These are phyloP conservation scores for Glaciozyma martinii DNA, from an alignment of 768 basidiomycete species.

Conservation along the genomic window DNA sequence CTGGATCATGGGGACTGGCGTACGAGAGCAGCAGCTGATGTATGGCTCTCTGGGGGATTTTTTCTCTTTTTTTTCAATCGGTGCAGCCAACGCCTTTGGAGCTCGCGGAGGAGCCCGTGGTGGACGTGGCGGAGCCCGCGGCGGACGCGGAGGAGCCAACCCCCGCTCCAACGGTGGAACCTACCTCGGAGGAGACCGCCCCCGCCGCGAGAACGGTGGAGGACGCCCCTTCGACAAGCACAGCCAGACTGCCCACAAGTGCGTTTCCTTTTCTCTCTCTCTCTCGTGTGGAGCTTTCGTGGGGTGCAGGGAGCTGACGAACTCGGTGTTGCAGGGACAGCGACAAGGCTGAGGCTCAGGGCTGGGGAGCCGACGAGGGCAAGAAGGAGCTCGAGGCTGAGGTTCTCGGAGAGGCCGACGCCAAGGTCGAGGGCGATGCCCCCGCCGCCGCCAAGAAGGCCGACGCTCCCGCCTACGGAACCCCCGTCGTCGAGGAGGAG, in stretches of 20 bases:
- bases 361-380: constrained; percentile 91
- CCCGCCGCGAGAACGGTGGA: constrained; percentile 41
- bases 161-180: constrained; percentile 46
- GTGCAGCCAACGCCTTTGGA: constrained; percentile 41
- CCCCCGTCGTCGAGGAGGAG: constrained; percentile 43
- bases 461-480: constrained; percentile 18
- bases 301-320: constrained; percentile 18
- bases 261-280: constrained; percentile 14
- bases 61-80: neutral
- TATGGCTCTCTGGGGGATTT: too few relatives aligned
- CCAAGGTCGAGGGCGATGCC: constrained; percentile 33
- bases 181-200: constrained; percentile 44
- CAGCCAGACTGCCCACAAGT: constrained; percentile 65
- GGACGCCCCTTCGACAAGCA: constrained; percentile 78
- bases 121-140: constrained; percentile 44
- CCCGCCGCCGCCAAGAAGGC: constrained; percentile 6
- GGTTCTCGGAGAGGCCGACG: constrained; percentile 51
- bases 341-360: constrained; percentile 87
- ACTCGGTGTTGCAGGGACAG: constrained; percentile 57
- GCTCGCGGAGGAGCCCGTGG: constrained; percentile 45
- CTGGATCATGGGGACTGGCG: neutral
- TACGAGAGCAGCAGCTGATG: neutral
- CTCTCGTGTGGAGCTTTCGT: constrained; percentile 2
- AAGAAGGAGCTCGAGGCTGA: constrained; percentile 73
- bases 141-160: constrained; percentile 40